Base-by-base conservation (phyloP, 371 early-diverging fungal genomes). In the Actinomucor elegans region DNA sequence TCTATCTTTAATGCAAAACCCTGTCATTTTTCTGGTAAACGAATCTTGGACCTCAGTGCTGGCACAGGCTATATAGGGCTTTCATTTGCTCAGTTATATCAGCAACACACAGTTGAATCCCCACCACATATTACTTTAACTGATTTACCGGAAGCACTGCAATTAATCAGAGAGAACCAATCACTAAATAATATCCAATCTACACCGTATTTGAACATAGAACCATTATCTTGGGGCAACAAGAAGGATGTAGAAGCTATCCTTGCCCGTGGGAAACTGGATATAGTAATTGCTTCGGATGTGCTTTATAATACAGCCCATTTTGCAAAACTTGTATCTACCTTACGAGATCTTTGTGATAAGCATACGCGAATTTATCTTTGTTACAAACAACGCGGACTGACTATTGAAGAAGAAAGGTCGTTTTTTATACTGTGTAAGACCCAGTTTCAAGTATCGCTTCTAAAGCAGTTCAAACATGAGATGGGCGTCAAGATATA, bases 331-430 rank as follows among this genome's bases (percentile, higher is more conserved):
- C 50, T 81, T 2, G 53, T 81, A 5, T 64, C 64, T 14, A 66
- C 72, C 0, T 45, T 63, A 28, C 29, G 37, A 12, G 50, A 57
- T 1, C 20, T 63, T 6, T 34, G 37, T 20, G 32, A 31, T 21
- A n/a, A 20, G 10, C 48, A 48, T 0, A 79, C 83, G 0, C 55
- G 57, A 14, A 70, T 83, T 7, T 79, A 70, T 33, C 49, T 85
- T 34, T 82, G 83, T 0, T 82, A 81, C 59, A 85, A 85, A 51
- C 75, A 66, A 15, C 63, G 85, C 20, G 78, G 71, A 2, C 34
- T 83, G 5, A 59, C 58, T 5, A 51, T 37, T 0, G 55, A 52
- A 5, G 75, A 70, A 21, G 85, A 85, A 45, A 31, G 24, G 1
- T 11, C 28, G 4, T 85, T 85, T 43, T 83, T 85, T 61, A n/a